These are phyloP conservation scores for Helotiales sp. DNA, from an alignment of 2,329 filamentous ascomycete species.

Conservation along the genomic window DNA sequence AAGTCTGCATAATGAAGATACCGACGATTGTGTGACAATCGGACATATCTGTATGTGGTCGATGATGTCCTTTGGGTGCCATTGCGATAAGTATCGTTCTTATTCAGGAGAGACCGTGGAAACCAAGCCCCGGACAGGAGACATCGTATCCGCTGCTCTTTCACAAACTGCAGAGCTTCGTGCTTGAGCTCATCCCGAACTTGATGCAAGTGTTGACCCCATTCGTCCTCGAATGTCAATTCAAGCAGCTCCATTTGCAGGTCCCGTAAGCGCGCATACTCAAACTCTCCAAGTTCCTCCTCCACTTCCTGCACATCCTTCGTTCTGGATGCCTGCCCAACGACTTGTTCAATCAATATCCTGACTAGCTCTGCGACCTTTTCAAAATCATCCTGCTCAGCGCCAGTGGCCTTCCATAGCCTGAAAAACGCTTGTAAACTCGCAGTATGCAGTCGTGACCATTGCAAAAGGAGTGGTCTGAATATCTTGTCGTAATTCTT, in stretches of 20 bases:
- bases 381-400: constrained; percentile 84
- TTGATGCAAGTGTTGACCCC: constrained; percentile 87
- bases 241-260: constrained; percentile 94
- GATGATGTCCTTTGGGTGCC: constrained; percentile 24
- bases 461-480: constrained; percentile 85
- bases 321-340: constrained; percentile 79
- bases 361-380: constrained; percentile 91
- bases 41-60: constrained; percentile 75
- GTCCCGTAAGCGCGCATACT: constrained; percentile 77
- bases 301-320: constrained; percentile 88
- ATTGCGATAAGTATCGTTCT: constrained; percentile 44
- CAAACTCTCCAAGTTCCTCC: constrained; percentile 84
- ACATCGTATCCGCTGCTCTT: constrained; percentile 92
- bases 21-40: constrained; percentile 87
- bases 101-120: constrained; percentile 48
- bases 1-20: constrained; percentile 93
- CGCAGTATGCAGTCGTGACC: constrained; percentile 87
- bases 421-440: constrained; percentile 87
- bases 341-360: constrained; percentile 87
- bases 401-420: constrained; percentile 89
- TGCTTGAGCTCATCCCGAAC: constrained; percentile 90
- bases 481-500: constrained; percentile 87
- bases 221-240: constrained; percentile 89
- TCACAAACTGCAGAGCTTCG: constrained; percentile 94
- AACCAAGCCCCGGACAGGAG: constrained; percentile 93